Evolutionary conservation across 805 yeast species (phyloP).

Genomic region (Schizosaccharomyces octosporus): DNA sequence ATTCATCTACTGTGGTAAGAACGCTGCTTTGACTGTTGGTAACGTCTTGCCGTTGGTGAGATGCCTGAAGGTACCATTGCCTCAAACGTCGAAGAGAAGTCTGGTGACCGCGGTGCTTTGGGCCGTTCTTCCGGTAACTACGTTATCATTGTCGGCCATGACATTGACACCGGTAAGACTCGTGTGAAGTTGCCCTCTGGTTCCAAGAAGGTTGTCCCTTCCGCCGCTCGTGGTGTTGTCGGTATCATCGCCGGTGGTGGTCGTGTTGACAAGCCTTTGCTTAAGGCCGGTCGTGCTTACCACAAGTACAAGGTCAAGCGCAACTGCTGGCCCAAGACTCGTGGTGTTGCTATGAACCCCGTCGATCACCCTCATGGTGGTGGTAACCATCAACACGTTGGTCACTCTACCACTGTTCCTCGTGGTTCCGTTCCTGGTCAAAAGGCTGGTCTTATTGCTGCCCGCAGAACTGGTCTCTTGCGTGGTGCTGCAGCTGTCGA

Average conservation of each 20-base stretch:
- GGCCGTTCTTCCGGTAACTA: slow-evolving; percentile 99
- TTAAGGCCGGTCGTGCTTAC: slow-evolving; percentile 99
- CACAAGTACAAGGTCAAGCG: slow-evolving; percentile 98
- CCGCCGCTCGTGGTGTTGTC: slow-evolving; percentile 96
- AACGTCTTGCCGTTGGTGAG: slow-evolving; percentile 84
- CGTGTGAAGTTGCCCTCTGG: slow-evolving; percentile 98
- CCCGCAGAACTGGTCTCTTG: slow-evolving; percentile 99
- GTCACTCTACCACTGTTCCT: slow-evolving; percentile 95
- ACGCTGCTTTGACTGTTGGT: slow-evolving; percentile 70
- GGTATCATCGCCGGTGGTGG: slow-evolving; percentile 99
- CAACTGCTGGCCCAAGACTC: slow-evolving; percentile 99
- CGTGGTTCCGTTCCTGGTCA: slow-evolving; percentile 99
- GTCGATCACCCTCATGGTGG: slow-evolving; percentile 99
- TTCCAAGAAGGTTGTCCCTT: slow-evolving; percentile 87
- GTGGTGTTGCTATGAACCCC: slow-evolving; percentile 99
- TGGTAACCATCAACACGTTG: slow-evolving; percentile 99
- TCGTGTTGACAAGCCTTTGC: slow-evolving; percentile 97
- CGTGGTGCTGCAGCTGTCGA: slow-evolving; percentile 96
- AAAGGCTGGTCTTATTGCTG: slow-evolving; percentile 99
- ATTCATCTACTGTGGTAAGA: slow-evolving; percentile 95
- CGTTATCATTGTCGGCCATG: slow-evolving; percentile 97
- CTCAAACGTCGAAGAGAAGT: slow-evolving; percentile 93
- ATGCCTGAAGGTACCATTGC: slow-evolving; percentile 98
- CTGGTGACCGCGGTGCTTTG: slow-evolving; percentile 98
- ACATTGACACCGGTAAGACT: slow-evolving; percentile 89